Evolutionary conservation across 371 early-diverging fungal genomes (phyloP), one percentile per base, ranked within the genome.

Genomic region (Circinella umbellata): DNA sequence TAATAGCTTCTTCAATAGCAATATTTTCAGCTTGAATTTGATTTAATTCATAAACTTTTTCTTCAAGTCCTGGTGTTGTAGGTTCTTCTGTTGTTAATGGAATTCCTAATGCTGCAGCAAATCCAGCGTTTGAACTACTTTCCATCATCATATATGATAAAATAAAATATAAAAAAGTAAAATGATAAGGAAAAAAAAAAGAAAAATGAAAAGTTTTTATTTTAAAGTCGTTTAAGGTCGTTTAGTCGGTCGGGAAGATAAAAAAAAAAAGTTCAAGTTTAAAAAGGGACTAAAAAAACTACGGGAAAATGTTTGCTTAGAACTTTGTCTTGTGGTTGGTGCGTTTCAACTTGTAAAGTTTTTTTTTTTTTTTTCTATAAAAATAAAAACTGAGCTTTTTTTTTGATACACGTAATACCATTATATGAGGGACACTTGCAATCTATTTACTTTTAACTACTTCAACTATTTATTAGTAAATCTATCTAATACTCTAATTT

Each of bases 1-100:
- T 67, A 34, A 39, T 39, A 60, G 68, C 68, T n/a, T 42, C 59
- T 61, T 53, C 46, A 27, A 67, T 49, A 15, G 46, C 61, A 17
- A 18, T 36, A 46, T 67, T 61, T 17, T 37, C 59, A 35, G 20
- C 61, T 17, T 49, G 15, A 20, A 67, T 38, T 38, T 34, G 38
- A 15, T 67, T 67, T 20, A 67, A 39, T 27, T 67, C 68, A 6
- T 17, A 5, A 7, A 57, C 57, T 34, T 57, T 57, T 34, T 57
- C 57, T n/a, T 57, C 57, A 7, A 57, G 57, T 27, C 57, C 57
- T 7, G 57, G 57, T 10, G 57, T 57, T 7, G 5, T 34, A 6
- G 57, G 57, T n/a, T 57, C 57, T 57, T 57, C 57, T 6, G 57
- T 57, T 5, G 57, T 57, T n/a, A 57, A n/a, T 34, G 57, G 57